A percentile compares a stretch with the other conserved stretches of the same genome.
Conservation (phyloP, 306 rosid species). For the Senna siamea region DNA sequence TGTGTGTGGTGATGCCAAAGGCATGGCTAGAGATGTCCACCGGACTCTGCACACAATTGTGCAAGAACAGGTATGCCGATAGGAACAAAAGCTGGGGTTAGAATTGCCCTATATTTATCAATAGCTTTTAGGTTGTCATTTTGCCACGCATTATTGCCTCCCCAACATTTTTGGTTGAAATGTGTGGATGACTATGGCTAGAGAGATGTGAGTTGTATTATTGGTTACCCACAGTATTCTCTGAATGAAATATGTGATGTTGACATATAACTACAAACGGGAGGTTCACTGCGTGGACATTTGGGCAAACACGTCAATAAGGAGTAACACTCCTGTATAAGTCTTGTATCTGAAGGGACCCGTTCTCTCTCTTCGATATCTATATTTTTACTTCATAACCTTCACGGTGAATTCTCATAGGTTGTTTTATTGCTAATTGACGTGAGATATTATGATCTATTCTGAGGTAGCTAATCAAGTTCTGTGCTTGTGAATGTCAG, state of each 20-base stretch:
- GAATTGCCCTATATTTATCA: slow-evolving; percentile 7
- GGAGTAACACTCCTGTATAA: neutral
- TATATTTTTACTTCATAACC: neutral
- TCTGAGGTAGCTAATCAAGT: slow-evolving; percentile 33
- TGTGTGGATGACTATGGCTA: neutral
- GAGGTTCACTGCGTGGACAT: neutral
- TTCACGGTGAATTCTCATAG: neutral
- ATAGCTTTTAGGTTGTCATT: slow-evolving; percentile 17
- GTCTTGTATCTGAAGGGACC: neutral
- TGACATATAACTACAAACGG: slow-evolving; percentile 6
- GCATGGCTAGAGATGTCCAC: slow-evolving; percentile 99
- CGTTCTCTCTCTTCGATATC: neutral
- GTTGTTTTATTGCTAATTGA: neutral
- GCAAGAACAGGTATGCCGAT: slow-evolving; percentile 73
- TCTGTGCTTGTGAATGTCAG: slow-evolving; percentile 48
- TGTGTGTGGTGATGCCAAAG: slow-evolving; percentile 99
- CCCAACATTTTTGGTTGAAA: neutral
- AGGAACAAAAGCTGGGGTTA: neutral
- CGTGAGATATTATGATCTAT: neutral
- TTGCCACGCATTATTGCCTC: slow-evolving; percentile 1
- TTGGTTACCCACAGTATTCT: slow-evolving; percentile 2
- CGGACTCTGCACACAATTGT: slow-evolving; percentile 79
- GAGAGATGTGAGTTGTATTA: neutral
- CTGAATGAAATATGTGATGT: slow-evolving; percentile 13
- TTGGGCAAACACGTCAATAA: neutral